Percentiles rank a stretch among this genome's conserved stretches.
Conservation (phyloP, 1,284 basidiomycete genomes). For the Leccinum fallax region DNA sequence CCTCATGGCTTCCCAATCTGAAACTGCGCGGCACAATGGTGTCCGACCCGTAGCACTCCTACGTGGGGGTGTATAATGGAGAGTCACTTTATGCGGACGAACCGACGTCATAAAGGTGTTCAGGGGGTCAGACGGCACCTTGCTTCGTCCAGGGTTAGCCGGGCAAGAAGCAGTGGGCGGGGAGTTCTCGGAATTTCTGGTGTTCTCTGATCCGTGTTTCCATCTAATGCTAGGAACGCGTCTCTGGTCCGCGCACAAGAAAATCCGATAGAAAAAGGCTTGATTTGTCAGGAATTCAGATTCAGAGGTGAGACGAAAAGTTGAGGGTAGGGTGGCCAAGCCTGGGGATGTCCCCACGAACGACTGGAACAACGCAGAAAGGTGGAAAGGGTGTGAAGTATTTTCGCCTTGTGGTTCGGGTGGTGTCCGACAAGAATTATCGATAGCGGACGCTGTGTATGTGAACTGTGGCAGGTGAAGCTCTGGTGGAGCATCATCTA, state of each 20-base stretch:
- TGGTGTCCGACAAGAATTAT: conserved; percentile 17
- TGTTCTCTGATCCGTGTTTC: conserved; percentile 5
- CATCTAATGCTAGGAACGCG: conserved; percentile 48
- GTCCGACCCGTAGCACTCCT: conserved; percentile 61
- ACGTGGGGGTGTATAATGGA: conserved; percentile 54
- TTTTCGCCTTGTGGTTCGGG: conserved; percentile 32
- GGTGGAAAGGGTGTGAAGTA: conserved; percentile 61
- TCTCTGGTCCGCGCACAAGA: conserved; percentile 75
- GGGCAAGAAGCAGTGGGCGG: conserved; percentile 23
- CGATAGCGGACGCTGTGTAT: conserved; percentile 43
- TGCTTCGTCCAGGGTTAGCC: conserved; percentile 13
- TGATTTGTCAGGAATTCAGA: conserved; percentile 25
- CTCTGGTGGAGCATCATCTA: conserved; percentile 47
- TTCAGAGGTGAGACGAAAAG: conserved; percentile 25
- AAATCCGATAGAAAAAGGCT: conserved; percentile 68
- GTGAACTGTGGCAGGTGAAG: conserved; percentile 64
- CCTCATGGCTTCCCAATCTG: conserved; percentile 80
- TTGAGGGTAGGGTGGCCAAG: conserved; percentile 45
- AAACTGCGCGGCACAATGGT: conserved; percentile 59
- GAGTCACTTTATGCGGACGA: conserved; percentile 44
- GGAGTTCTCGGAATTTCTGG: conserved; percentile 21
- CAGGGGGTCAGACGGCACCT: conserved; percentile 21
- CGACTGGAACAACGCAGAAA: conserved; percentile 76
- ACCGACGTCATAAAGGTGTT: conserved; percentile 43
- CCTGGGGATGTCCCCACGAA: conserved; percentile 49